A percentile compares a stretch with the other conserved stretches of the same genome.
Evolutionary conservation across 495 filamentous ascomycete genomes (phyloP).

Genomic region (Daldinia bambusicola): DNA sequence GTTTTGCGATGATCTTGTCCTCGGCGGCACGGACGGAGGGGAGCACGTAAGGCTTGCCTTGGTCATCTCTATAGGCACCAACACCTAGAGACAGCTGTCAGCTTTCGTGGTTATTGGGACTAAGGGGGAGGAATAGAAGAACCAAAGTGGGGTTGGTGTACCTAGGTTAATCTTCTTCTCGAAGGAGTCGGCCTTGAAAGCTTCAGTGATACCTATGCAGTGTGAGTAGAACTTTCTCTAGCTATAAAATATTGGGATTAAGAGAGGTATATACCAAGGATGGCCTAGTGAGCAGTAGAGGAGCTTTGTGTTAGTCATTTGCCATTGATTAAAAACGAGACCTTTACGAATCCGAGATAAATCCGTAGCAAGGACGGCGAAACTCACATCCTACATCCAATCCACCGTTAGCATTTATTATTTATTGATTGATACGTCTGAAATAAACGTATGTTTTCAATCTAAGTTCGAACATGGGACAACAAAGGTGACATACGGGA

Average conservation of each 20-base stretch:
- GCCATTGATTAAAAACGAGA: conserved; percentile 7
- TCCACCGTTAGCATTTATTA: conserved; percentile 12
- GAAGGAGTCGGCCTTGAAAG: conserved; percentile 95
- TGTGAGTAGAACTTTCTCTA: conserved; percentile 23
- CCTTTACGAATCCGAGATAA: conserved; percentile 4
- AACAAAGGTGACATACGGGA: conserved; percentile 73
- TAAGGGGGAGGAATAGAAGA: neutral
- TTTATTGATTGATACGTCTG: neutral
- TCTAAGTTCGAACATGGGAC: neutral
- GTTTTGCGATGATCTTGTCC: conserved; percentile 79
- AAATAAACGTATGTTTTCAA: conserved; percentile 40
- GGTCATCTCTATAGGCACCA: conserved; percentile 89
- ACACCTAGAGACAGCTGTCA: conserved; percentile 64
- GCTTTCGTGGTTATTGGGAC: conserved; percentile 2
- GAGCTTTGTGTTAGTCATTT: conserved; percentile 27
- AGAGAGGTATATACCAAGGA: conserved; percentile 68
- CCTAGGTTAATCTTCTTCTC: conserved; percentile 97
- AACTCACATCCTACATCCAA: conserved; percentile 68
- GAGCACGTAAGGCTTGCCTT: conserved; percentile 96
- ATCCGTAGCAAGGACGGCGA: conserved; percentile 8
- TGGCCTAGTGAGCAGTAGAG: conserved; percentile 64
- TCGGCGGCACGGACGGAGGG: conserved; percentile 92
- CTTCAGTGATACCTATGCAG: conserved; percentile 87
- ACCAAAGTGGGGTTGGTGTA: conserved; percentile 55
- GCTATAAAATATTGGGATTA: conserved; percentile 7